These are phyloP conservation scores for Mycena rebaudengoi DNA, from an alignment of 768 basidiomycete species.

Conservation along the genomic window DNA sequence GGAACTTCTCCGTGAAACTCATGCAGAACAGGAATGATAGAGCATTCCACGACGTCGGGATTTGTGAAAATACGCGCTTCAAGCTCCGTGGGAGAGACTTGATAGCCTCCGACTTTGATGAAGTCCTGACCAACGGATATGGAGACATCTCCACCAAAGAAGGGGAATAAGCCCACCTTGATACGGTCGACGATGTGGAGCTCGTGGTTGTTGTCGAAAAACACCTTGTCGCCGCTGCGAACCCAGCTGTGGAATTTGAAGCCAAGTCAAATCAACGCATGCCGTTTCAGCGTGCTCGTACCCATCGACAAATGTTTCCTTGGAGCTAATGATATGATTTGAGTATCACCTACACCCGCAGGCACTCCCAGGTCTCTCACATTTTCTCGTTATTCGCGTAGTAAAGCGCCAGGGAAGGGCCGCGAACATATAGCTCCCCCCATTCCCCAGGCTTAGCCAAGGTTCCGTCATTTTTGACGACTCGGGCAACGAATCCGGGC, in stretches of 20 bases:
- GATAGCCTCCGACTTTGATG: conserved; percentile 48
- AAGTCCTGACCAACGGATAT: conserved; percentile 44
- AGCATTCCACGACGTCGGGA: conserved; percentile 47
- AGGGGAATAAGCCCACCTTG: conserved; percentile 54
- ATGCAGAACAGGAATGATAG: conserved; percentile 53
- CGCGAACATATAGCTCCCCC: conserved; percentile 49
- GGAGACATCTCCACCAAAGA: background rate
- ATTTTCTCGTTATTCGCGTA: conserved; percentile 49
- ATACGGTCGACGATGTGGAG: conserved; percentile 60
- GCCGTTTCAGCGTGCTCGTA: conserved; percentile 31
- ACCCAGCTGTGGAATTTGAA: conserved; percentile 51
- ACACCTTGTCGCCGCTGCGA: conserved; percentile 56
- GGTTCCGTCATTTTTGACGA: conserved; percentile 47
- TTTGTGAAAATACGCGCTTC: conserved; percentile 47
- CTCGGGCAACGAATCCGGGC: conserved; percentile 45
- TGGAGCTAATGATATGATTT: background rate
- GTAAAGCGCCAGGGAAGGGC: conserved; percentile 44
- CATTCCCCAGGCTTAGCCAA: conserved; percentile 45
- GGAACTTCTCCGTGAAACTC: conserved; percentile 60
- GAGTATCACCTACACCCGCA: background rate
- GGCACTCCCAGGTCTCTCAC: conserved; percentile 32
- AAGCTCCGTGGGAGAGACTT: background rate
- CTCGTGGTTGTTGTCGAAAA: conserved; percentile 53
- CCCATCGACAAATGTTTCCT: conserved; percentile 50
- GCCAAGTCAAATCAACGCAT: conserved; percentile 37